These are phyloP conservation scores for Bipolaris sorokiniana DNA, from an alignment of 2,329 filamentous ascomycete species.

Conservation along the genomic window DNA sequence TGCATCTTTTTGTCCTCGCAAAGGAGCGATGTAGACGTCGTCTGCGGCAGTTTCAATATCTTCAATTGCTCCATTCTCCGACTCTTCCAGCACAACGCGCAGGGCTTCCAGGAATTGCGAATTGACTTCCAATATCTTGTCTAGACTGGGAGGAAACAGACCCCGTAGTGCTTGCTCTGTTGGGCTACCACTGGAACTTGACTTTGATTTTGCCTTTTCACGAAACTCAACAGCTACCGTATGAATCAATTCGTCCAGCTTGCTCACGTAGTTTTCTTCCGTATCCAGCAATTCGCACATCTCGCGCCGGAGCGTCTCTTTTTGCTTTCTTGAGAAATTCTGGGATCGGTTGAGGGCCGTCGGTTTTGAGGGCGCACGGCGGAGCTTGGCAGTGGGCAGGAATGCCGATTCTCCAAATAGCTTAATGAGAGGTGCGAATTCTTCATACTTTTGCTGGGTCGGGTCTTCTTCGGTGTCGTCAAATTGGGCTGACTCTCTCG, in stretches of 20 bases:
- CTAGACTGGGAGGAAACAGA: conserved; percentile 81
- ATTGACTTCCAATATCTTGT: conserved; percentile 82
- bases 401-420: conserved; percentile 85
- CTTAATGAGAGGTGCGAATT: conserved; percentile 77
- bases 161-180: conserved; percentile 73
- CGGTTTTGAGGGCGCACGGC: conserved; percentile 85
- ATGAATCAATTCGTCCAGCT: conserved; percentile 82
- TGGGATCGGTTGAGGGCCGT: conserved; percentile 79
- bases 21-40: conserved; percentile 44
- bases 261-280: conserved; percentile 90
- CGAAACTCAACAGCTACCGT: conserved; percentile 82
- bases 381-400: conserved; percentile 81
- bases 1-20: conserved; percentile 43
- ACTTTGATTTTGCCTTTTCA: conserved; percentile 66
- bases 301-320: conserved; percentile 83
- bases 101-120: conserved; percentile 79
- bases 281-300: conserved; percentile 91
- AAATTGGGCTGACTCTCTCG: conserved; percentile 62
- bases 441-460: conserved; percentile 74
- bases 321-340: conserved; percentile 80
- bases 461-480: conserved; percentile 70
- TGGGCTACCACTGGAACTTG: conserved; percentile 69
- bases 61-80: conserved; percentile 77
- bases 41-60: conserved; percentile 70
- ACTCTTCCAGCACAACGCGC: conserved; percentile 77